These are phyloP conservation scores for Pleurotus giganteus DNA, from an alignment of 768 basidiomycete genomes.

Conservation along the genomic window DNA sequence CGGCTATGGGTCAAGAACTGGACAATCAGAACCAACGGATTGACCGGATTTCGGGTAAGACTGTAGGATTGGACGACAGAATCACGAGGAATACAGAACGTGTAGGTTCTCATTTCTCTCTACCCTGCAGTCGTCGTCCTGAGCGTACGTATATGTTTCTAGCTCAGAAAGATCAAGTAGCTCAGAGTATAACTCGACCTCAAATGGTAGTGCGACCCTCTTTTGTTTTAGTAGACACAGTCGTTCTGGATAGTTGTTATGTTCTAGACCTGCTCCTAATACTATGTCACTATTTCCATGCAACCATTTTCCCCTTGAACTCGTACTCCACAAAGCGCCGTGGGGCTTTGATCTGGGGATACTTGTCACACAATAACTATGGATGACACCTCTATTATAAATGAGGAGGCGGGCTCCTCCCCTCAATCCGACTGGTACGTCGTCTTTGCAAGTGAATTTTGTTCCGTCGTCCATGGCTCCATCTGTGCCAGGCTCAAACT, in stretches of 20 bases:
- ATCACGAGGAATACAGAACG: slow-evolving; percentile 82
- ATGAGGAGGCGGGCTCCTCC: neutral
- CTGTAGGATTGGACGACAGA: slow-evolving; percentile 68
- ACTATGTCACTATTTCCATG: neutral
- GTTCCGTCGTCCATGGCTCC: neutral
- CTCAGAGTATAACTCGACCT: neutral
- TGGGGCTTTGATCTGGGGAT: neutral
- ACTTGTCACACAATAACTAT: neutral
- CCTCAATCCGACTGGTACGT: slow-evolving; percentile 1
- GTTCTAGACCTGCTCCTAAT: neutral
- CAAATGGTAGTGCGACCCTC: neutral
- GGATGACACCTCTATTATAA: neutral
- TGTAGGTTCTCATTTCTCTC: slow-evolving; percentile 38
- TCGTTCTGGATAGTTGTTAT: neutral
- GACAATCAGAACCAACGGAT: slow-evolving; percentile 83
- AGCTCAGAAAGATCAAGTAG: slow-evolving; percentile 66
- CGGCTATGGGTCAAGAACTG: slow-evolving; percentile 85
- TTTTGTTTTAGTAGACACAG: too few relatives aligned
- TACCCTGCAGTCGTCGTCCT: neutral
- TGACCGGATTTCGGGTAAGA: slow-evolving; percentile 74
- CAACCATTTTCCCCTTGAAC: neutral
- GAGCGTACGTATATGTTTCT: slow-evolving; percentile 7
- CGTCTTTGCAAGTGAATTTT: neutral
- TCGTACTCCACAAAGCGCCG: neutral
- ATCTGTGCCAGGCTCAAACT: slow-evolving; percentile 25